These are phyloP conservation scores for Francoa sonchifolia DNA, from an alignment of 441 rosid species.

Conservation along the genomic window DNA sequence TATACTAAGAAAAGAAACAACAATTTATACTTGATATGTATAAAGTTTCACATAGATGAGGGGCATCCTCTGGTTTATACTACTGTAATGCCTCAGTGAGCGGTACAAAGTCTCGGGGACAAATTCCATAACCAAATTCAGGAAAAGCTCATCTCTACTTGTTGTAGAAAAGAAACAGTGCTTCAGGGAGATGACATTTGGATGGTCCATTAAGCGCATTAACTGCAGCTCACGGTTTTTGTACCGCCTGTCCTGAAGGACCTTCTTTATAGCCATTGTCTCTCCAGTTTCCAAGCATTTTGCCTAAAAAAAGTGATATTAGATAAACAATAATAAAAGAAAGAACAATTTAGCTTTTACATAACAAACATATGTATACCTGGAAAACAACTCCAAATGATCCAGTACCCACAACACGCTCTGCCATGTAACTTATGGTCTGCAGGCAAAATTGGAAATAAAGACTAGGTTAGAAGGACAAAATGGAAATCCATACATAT, in stretches of 20 bases:
- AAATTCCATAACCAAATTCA: constrained; percentile 94
- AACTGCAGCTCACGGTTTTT: constrained; percentile 89
- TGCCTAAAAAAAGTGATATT: constrained; percentile 34
- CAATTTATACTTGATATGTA: constrained; percentile 57
- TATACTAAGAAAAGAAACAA: neutral
- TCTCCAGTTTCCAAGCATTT: constrained; percentile 95
- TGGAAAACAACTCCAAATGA: constrained; percentile 94
- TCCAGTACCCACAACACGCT: constrained; percentile 89
- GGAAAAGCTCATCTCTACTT: constrained; percentile 74
- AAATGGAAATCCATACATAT: constrained; percentile 2
- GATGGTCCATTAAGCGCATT: constrained; percentile 93
- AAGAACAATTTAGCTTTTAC: neutral
- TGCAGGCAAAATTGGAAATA: constrained; percentile 16
- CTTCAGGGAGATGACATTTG: constrained; percentile 80
- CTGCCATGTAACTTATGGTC: constrained; percentile 99
- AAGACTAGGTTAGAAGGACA: neutral
- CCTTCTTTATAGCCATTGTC: constrained; percentile 92
- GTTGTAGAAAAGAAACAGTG: constrained; percentile 98
- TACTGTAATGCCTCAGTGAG: constrained; percentile 78
- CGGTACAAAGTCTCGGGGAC: constrained; percentile 90
- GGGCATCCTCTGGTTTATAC: constrained; percentile 73
- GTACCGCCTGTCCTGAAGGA: constrained; percentile 84
- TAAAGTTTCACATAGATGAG: constrained; percentile 83
- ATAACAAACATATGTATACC: constrained; percentile 21
- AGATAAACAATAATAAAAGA: constrained; percentile 1